These are phyloP conservation scores for Phytophthora quininea DNA, from an alignment of 352 stramenopile species.

Conservation along the genomic window DNA sequence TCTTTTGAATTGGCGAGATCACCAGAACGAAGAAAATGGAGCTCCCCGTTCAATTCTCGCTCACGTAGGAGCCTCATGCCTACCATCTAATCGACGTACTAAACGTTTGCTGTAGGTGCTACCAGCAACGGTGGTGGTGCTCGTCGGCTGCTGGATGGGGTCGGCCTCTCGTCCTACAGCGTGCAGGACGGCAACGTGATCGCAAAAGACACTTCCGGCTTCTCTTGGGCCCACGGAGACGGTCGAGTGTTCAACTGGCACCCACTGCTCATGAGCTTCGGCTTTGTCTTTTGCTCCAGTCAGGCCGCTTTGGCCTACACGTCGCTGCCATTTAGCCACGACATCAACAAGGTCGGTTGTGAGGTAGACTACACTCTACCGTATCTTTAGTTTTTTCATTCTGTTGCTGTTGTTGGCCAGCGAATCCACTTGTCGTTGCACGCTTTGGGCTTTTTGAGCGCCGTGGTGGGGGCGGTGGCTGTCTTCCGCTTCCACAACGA, in stretches of 20 bases:
- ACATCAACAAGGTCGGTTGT: slow-evolving; percentile 61
- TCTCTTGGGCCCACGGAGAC: slow-evolving; percentile 69
- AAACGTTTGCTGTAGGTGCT: slow-evolving; percentile 38
- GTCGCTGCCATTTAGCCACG: slow-evolving; percentile 67
- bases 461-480: slow-evolving; percentile 61
- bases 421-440: slow-evolving; percentile 80
- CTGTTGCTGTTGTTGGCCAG: slow-evolving; percentile 16
- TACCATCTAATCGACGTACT: background rate
- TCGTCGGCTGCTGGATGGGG: slow-evolving; percentile 83
- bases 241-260: slow-evolving; percentile 88
- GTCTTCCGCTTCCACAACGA: slow-evolving; percentile 91
- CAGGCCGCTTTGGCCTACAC: slow-evolving; percentile 74
- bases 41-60: slow-evolving; percentile 25
- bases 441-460: slow-evolving; percentile 62
- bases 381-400: slow-evolving; percentile 8
- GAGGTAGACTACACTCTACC: background rate
- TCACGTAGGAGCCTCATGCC: slow-evolving; percentile 21
- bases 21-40: slow-evolving; percentile 36
- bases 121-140: slow-evolving; percentile 60
- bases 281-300: slow-evolving; percentile 80
- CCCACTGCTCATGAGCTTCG: slow-evolving; percentile 85
- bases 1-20: slow-evolving; percentile 17
- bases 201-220: slow-evolving; percentile 57
- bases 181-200: slow-evolving; percentile 51
- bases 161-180: slow-evolving; percentile 60